Conservation (phyloP, 2,329 filamentous ascomycete genomes). For the Fonsecaea pugnacius region DNA sequence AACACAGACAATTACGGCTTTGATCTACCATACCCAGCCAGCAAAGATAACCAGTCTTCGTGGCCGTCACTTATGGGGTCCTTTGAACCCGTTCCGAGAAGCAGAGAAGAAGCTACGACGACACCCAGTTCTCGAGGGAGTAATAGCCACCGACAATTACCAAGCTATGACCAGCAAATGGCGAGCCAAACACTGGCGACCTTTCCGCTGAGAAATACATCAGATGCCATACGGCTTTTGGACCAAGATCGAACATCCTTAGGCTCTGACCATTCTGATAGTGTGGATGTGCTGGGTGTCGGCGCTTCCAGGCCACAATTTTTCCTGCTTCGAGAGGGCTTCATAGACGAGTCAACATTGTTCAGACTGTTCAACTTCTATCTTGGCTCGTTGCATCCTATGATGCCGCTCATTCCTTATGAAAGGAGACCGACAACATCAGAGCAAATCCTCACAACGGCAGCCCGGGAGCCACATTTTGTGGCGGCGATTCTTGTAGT, state of each 20-base stretch:
- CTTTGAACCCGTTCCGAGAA: constrained; percentile 11
- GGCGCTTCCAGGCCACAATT: constrained; percentile 20
- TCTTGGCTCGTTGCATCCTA: constrained; percentile 19
- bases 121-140: not conserved
- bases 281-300: not conserved
- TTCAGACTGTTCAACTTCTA: constrained; percentile 26
- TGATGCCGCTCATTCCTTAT: constrained; percentile 25
- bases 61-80: constrained; percentile 16
- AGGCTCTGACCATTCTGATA: not conserved
- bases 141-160: not conserved
- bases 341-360: constrained; percentile 21
- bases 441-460: constrained; percentile 23
- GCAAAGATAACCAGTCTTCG: not conserved
- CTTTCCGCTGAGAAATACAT: constrained; percentile 27
- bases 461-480: constrained; percentile 20
- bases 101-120: constrained; percentile 4
- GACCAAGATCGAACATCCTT: constrained; percentile 20
- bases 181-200: constrained; percentile 21
- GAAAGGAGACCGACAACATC: constrained; percentile 25
- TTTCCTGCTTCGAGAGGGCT: constrained; percentile 24
- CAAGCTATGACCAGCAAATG: constrained; percentile 21
- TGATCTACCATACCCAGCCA: constrained; percentile 1
- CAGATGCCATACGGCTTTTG: constrained; percentile 26
- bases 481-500: constrained; percentile 24
- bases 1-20: constrained; percentile 8